Evolutionary conservation across 495 filamentous ascomycete genomes (phyloP).

Genomic region (Glarea lozoyensis): DNA sequence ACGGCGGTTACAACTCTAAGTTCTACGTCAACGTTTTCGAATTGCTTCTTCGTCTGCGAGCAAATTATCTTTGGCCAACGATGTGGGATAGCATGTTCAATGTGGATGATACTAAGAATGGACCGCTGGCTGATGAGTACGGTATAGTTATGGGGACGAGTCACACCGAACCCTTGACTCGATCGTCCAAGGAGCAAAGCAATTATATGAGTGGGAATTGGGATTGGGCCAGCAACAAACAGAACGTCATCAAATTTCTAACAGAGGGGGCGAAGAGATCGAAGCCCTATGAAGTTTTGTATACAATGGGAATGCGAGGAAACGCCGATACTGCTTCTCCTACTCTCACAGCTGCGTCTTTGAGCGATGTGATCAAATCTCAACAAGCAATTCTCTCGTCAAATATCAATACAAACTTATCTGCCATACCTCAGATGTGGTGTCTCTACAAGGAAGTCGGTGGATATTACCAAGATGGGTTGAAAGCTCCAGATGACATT

Average conservation of each 20-base stretch:
- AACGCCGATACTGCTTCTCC: slow-evolving; percentile 50
- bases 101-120: slow-evolving; percentile 56
- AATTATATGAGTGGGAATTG: slow-evolving; percentile 47
- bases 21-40: slow-evolving; percentile 67
- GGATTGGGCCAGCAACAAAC: slow-evolving; percentile 57
- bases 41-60: slow-evolving; percentile 54
- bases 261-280: slow-evolving; percentile 52
- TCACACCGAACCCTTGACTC: slow-evolving; percentile 64
- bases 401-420: slow-evolving; percentile 7
- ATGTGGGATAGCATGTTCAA: slow-evolving; percentile 50
- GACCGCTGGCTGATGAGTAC: slow-evolving; percentile 57
- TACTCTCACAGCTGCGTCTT: slow-evolving; percentile 39
- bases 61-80: slow-evolving; percentile 68
- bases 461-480: slow-evolving; percentile 53
- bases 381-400: slow-evolving; percentile 44
- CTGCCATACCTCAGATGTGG: slow-evolving; percentile 55
- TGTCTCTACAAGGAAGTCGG: slow-evolving; percentile 61
- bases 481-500: slow-evolving; percentile 60
- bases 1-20: slow-evolving; percentile 48
- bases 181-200: slow-evolving; percentile 55
- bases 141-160: slow-evolving; percentile 61
- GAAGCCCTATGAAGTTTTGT: slow-evolving; percentile 50
- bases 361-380: slow-evolving; percentile 46
- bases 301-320: slow-evolving; percentile 67
- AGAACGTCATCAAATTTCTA: slow-evolving; percentile 56